Evolutionary conservation across 495 filamentous ascomycete genomes (phyloP), one percentile per base, ranked within the genome.

Genomic region (Chaetomidium leptoderma): DNA sequence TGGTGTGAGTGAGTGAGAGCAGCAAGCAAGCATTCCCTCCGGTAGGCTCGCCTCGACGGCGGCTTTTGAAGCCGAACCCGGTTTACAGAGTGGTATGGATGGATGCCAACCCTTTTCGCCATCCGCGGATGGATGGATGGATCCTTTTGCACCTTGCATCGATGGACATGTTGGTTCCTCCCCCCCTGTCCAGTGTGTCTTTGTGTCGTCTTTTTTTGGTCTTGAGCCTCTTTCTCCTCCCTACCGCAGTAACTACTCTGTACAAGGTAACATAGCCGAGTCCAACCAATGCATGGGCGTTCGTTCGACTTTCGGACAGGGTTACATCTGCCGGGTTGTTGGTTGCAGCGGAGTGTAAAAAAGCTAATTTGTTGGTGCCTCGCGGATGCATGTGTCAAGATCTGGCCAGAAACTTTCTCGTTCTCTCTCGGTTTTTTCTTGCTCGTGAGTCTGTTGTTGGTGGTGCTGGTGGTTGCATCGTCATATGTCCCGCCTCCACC

Each of bases 11-110:
- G n/a, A 39, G 13, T 7, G 36, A 39, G n/a, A n/a, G n/a, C n/a
- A n/a, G n/a, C n/a, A n/a, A n/a, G n/a, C n/a, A n/a, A n/a, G n/a
- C n/a, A n/a, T n/a, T n/a, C n/a, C n/a, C n/a, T n/a, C n/a, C 60
- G 55, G 59, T 59, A 55, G 55, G 60, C 58, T 55, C 37, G 61
- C 40, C 42, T 43, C 42, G 35, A 39, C 36, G n/a, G n/a, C n/a
- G n/a, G n/a, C n/a, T n/a, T 37, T 11, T 37, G 35, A 37, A 37
- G 14, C 35, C 26, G 30, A 24, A 27, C 33, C 35, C 11, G 24
- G 35, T 44, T 44, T 35, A 27, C 40, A 54, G 39, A 54, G 52
- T 54, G 13, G 52, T 43, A 54, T 23, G 39, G 52, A 44, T 54
- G 39, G 44, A 55, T 29, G 36, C 26, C 26, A 8, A 47, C 16